These are phyloP conservation scores for Climacium dendroides DNA, from an alignment of 225 moss, liverwort and hornwort species.

Conservation along the genomic window DNA sequence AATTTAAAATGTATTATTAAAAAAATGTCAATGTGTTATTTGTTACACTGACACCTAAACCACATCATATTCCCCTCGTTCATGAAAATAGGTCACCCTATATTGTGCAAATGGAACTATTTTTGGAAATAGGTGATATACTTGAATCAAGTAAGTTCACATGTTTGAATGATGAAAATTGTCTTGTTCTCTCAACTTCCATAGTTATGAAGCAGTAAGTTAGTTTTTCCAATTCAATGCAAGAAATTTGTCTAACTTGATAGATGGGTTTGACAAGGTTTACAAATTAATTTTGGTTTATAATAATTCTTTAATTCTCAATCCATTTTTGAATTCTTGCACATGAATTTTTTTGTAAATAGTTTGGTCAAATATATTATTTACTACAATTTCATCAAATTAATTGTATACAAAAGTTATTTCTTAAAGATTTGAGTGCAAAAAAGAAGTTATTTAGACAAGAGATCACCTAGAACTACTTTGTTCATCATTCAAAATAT, in stretches of 20 bases:
- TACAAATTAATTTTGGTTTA: neutral
- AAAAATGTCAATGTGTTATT: too few relatives aligned
- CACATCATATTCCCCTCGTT: too few relatives aligned
- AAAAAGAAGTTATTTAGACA: neutral
- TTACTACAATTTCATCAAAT: neutral
- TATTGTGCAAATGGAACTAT: too few relatives aligned
- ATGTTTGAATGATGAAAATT: neutral
- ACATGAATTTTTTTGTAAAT: neutral
- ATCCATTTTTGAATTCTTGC: neutral
- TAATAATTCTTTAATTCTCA: too few relatives aligned
- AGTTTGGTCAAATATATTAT: neutral
- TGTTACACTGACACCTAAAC: too few relatives aligned
- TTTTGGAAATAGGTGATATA: too few relatives aligned
- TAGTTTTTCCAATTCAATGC: neutral
- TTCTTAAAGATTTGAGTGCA: accelerated
- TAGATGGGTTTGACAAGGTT: accelerated
- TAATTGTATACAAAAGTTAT: neutral
- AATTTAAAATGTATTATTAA: too few relatives aligned
- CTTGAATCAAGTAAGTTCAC: neutral
- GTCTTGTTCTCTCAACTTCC: neutral
- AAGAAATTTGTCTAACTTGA: neutral
- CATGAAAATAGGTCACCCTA: too few relatives aligned
- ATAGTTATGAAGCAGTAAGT: neutral
- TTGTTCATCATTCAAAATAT: neutral
- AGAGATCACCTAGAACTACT: neutral